These are phyloP conservation scores for Pyrrhoderma noxium DNA, from an alignment of 1,284 basidiomycete species.

Conservation along the genomic window DNA sequence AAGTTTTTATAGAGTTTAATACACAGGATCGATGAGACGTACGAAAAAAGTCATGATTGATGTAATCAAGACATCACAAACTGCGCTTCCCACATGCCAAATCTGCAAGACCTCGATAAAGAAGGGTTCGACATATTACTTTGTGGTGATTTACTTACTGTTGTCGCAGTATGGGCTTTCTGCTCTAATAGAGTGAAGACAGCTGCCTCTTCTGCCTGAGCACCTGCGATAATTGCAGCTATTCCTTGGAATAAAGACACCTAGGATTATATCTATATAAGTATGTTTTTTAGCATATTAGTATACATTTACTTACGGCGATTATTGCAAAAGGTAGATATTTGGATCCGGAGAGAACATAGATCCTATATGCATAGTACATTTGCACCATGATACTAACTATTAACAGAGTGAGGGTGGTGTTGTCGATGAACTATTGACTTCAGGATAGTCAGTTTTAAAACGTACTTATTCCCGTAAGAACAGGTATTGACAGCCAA, in stretches of 20 bases:
- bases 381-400: conserved; percentile 1
- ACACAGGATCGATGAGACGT: neutral
- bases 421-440: too few species aligned
- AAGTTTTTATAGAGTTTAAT: neutral
- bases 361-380: conserved; percentile 1
- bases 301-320: neutral
- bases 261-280: neutral
- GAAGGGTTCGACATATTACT: too few species aligned
- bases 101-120: neutral
- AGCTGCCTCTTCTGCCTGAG: neutral
- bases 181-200: neutral
- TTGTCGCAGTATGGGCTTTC: neutral
- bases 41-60: conserved; percentile 1
- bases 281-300: neutral
- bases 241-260: neutral
- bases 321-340: neutral
- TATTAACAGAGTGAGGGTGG: too few species aligned
- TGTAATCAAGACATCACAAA: conserved; percentile 1
- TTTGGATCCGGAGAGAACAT: neutral
- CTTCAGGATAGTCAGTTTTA: neutral
- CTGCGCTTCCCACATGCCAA: conserved; percentile 3
- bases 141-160: neutral
- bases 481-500: neutral
- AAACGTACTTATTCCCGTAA: neutral
- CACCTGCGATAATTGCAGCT: neutral